Percentiles rank a stretch among this genome's conserved stretches.
Conservation (phyloP, 441 rosid species). For the Erodium moschatum region DNA sequence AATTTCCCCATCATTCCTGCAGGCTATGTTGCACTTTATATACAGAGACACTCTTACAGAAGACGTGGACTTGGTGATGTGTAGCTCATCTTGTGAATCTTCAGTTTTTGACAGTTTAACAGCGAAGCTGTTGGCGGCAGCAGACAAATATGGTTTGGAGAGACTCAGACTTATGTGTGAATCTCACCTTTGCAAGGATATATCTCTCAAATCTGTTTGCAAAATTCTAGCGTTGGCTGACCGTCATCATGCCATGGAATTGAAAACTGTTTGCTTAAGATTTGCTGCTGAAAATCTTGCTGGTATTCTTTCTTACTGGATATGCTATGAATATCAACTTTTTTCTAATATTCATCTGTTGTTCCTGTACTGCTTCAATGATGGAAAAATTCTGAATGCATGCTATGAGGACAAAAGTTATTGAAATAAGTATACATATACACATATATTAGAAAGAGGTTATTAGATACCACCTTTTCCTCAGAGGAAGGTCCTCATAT, state of each 20-base stretch:
- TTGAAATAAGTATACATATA: background rate
- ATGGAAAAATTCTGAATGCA: background rate
- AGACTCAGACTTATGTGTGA: slow-evolving; percentile 67
- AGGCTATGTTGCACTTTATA: slow-evolving; percentile 77
- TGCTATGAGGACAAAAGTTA: background rate
- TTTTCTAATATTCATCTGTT: background rate
- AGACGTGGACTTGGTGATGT: slow-evolving; percentile 51
- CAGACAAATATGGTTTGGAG: slow-evolving; percentile 79
- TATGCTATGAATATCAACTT: background rate
- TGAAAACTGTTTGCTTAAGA: slow-evolving; percentile 73
- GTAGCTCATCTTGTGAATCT: slow-evolving; percentile 31
- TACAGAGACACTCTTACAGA: slow-evolving; percentile 77
- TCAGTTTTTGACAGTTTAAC: slow-evolving; percentile 43
- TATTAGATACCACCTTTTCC: background rate
- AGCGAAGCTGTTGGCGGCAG: slow-evolving; percentile 80
- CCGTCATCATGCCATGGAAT: slow-evolving; percentile 75
- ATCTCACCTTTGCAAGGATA: slow-evolving; percentile 61
- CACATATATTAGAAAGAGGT: no score
- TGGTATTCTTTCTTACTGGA: slow-evolving; percentile 29
- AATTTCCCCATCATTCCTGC: slow-evolving; percentile 21
- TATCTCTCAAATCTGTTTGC: slow-evolving; percentile 70
- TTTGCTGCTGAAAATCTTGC: slow-evolving; percentile 63
- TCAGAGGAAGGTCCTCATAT: background rate
- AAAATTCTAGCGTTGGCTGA: slow-evolving; percentile 82
- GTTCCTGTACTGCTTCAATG: background rate